Evolutionary conservation across 2,329 filamentous ascomycete genomes (phyloP), one percentile per base, ranked within the genome.

Genomic region (Zalaria sp.): DNA sequence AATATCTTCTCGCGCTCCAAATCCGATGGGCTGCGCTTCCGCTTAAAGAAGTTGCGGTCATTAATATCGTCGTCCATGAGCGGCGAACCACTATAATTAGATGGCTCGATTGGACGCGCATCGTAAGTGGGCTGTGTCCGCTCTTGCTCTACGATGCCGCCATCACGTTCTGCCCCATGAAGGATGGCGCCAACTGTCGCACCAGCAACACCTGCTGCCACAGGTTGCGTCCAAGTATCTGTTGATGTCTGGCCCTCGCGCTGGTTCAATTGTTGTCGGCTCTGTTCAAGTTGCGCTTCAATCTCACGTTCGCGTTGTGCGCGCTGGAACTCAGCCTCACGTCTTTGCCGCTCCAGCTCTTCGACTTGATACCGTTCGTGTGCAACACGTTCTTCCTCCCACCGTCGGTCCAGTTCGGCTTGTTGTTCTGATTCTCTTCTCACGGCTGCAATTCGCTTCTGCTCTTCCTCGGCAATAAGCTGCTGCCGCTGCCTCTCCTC

Each of bases 51-150:
- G 32, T 66, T 55, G 0, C 60, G 65, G 35, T 69, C 60, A 48
- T 62, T 65, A 31, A 69, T 59, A 10, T 67, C 65, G 9, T 69
- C 66, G 37, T 68, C 64, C 42, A 59, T 59, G 26, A 64, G 51
- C 4, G 57, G 56, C 27, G 57, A 54, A 18, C 63, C 58, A 27
- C 53, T 53, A 25, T 59, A 55, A 37, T 57, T 55, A 10, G 52
- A 50, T 2, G 59, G 57, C 35, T 46, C 49, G 42, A 57, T 52
- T 34, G 56, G 38, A n/a, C 37, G 34, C n/a, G 39, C 41, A 5
- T 35, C 25, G 25, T 46, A 42, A 29, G 37, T 35, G n/a, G 41
- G 34, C 18, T 18, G 18, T 18, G 18, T 18, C 18, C 18, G 18
- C 3, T 31, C 37, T 9, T 18, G 3, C 9, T n/a, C 3, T 10